Percentiles rank a stretch among this genome's conserved stretches.
phyloP scores from a whole-genome alignment of 805 yeast genomes.

The Starmerella vitae region DNA sequence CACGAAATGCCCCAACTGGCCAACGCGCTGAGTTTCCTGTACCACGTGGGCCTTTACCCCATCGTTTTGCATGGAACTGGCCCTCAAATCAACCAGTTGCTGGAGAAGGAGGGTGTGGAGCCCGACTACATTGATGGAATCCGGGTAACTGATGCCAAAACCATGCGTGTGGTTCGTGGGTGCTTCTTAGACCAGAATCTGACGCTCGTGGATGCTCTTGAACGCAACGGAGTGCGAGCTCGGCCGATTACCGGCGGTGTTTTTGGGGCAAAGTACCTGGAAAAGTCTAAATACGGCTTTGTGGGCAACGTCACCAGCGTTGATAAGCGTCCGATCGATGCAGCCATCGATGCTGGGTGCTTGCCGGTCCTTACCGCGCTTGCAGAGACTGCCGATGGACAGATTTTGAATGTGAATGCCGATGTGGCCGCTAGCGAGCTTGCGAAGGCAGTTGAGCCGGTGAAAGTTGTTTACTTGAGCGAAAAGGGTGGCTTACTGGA shows the following conservation, averaged over 20 bases:
- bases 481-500: constrained; percentile 96
- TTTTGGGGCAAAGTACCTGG: constrained; percentile 82
- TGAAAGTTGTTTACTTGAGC: constrained; percentile 88
- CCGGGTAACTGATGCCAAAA: constrained; percentile 83
- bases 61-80: constrained; percentile 97
- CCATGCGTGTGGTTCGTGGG: constrained; percentile 91
- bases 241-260: constrained; percentile 98
- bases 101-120: constrained; percentile 88
- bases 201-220: constrained; percentile 88
- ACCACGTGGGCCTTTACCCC: constrained; percentile 95
- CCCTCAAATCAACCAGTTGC: constrained; percentile 89
- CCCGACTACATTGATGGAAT: constrained; percentile 95
- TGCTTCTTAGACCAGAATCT: constrained; percentile 93
- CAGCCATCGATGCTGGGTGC: constrained; percentile 91
- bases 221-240: constrained; percentile 92
- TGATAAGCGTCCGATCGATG: constrained; percentile 80
- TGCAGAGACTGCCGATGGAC: constrained; percentile 95
- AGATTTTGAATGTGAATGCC: constrained; percentile 91
- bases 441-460: constrained; percentile 92
- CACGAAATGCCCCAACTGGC: constrained; percentile 89
- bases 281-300: constrained; percentile 76
- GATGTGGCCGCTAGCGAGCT: constrained; percentile 98
- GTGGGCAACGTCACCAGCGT: constrained; percentile 85
- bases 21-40: constrained; percentile 84
- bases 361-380: constrained; percentile 90